Evolutionary conservation across 345 rosid species (phyloP).

Genomic region (Turnera subulata): DNA sequence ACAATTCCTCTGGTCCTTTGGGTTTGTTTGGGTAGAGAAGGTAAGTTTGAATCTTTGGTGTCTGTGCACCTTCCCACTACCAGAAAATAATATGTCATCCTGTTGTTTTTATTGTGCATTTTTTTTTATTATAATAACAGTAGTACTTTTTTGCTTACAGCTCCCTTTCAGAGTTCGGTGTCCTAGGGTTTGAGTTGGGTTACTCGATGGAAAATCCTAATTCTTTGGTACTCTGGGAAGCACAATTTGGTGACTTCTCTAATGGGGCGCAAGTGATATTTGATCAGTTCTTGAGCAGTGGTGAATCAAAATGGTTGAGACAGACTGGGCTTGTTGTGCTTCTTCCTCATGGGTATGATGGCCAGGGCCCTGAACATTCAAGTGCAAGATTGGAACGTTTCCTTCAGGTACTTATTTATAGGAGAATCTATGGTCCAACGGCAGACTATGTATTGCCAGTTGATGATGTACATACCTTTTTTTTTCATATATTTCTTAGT

Average conservation of each 20-base stretch:
- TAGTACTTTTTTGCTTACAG: conserved; percentile 30
- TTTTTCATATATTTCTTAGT: too few relatives aligned
- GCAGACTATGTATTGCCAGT: too few relatives aligned
- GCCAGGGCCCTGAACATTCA: conserved; percentile 89
- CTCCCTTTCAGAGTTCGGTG: conserved; percentile 81
- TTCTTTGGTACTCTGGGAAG: conserved; percentile 71
- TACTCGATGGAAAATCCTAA: conserved; percentile 86
- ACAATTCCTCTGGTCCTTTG: too few relatives aligned
- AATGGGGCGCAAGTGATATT: conserved; percentile 86
- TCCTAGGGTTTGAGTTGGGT: conserved; percentile 81
- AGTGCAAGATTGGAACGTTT: conserved; percentile 75
- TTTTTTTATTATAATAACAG: neutral
- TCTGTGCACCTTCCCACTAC: too few relatives aligned
- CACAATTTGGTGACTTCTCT: conserved; percentile 83
- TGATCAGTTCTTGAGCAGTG: conserved; percentile 75
- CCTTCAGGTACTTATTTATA: conserved; percentile 48
- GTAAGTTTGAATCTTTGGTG: neutral
- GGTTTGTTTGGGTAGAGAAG: neutral
- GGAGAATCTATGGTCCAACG: too few relatives aligned
- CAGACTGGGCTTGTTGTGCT: conserved; percentile 74
- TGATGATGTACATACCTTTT: too few relatives aligned
- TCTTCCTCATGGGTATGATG: conserved; percentile 83
- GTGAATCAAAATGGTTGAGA: conserved; percentile 84
- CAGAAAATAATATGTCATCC: too few relatives aligned
- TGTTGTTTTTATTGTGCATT: neutral